Base-by-base conservation (phyloP, 768 basidiomycete genomes). In the Termitomyces sp. region DNA sequence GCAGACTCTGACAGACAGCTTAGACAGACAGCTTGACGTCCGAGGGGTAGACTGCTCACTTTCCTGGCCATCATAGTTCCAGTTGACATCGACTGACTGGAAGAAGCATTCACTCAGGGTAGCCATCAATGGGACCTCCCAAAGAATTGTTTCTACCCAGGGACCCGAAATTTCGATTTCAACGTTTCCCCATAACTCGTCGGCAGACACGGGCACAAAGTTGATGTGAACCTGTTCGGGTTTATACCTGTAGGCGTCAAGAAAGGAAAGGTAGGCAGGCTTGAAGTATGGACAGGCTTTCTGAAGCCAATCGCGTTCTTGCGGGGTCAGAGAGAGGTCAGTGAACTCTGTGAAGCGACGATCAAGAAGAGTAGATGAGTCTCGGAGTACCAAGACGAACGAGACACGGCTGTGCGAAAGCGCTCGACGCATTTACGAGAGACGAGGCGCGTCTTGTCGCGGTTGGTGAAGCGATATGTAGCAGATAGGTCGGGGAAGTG, bases 111-210 rank as follows among this genome's bases (percentile, higher is more conserved):
- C 94, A 65, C 91, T 93, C 51, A 99, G 75, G 61, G 85, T 85
- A 15, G 94, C 86, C 93, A 98, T 94, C 51, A 98, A 75, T 1
- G 94, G 95, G 1, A 98, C 94, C 73, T 98, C 97, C 86, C 96
- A 99, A 28, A 97, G 75, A 57, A 98, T 96, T 7, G 90, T 81
- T 62, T 94, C 91, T 0, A 73, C 72, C 93, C 93, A 95, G 5
- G 78, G 79, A 7, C 92, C 94, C 29, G 66, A 66, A 5, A 83
- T 81, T 60, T 86, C 83, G 54, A 99, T 88, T 64, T 92, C 84
- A 36, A 95, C 72, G 36, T 73, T 69, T 4, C 94, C 95, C 56
- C 70, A 66, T 53, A 75, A 69, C 49, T 72, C 74, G 39, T 84
- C 80, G 5, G 75, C 69, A 4, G 79, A 77, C 24, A 76, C 60